Conservation (phyloP, 2,329 filamentous ascomycete genomes). For the Cordyceps cateniannulata region DNA sequence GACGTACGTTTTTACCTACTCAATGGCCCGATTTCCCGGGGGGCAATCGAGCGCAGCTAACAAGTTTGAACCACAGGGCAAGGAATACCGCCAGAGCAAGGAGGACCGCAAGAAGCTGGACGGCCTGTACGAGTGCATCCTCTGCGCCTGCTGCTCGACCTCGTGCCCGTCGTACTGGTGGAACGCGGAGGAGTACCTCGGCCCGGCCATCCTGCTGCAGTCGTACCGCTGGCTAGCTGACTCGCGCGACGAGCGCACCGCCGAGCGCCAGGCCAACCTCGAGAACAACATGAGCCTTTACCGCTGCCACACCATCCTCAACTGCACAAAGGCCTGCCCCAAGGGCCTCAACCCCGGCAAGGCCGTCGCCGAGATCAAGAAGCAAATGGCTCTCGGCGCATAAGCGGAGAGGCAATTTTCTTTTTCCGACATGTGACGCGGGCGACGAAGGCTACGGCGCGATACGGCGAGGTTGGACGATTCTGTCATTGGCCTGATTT, state of each 20-base stretch:
- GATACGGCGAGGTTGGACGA: not conserved
- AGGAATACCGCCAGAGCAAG: slow-evolving; percentile 85
- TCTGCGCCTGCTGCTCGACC: slow-evolving; percentile 98
- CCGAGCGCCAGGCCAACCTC: slow-evolving; percentile 80
- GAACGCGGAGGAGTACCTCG: slow-evolving; percentile 98
- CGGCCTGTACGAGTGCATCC: slow-evolving; percentile 97
- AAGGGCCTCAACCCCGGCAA: slow-evolving; percentile 96
- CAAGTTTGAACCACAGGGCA: slow-evolving; percentile 54
- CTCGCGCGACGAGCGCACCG: slow-evolving; percentile 84
- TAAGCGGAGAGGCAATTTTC: slow-evolving; percentile 14
- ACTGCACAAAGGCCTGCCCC: slow-evolving; percentile 95
- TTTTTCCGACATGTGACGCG: not conserved
- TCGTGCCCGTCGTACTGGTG: slow-evolving; percentile 99
- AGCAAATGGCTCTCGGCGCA: slow-evolving; percentile 67
- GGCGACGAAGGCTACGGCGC: not conserved
- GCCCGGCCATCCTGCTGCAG: slow-evolving; percentile 91
- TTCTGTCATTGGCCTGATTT: not conserved
- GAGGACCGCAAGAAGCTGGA: slow-evolving; percentile 95
- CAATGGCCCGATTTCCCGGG: not conserved
- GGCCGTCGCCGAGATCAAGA: slow-evolving; percentile 98
- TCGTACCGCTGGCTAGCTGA: slow-evolving; percentile 97
- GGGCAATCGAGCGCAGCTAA: not conserved
- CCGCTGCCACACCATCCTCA: slow-evolving; percentile 98
- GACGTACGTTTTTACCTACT: slow-evolving; percentile 55
- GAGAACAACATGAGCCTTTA: slow-evolving; percentile 99